phyloP scores from a whole-genome alignment of 2,329 filamentous ascomycete species.

The Trichoderma sp. region DNA sequence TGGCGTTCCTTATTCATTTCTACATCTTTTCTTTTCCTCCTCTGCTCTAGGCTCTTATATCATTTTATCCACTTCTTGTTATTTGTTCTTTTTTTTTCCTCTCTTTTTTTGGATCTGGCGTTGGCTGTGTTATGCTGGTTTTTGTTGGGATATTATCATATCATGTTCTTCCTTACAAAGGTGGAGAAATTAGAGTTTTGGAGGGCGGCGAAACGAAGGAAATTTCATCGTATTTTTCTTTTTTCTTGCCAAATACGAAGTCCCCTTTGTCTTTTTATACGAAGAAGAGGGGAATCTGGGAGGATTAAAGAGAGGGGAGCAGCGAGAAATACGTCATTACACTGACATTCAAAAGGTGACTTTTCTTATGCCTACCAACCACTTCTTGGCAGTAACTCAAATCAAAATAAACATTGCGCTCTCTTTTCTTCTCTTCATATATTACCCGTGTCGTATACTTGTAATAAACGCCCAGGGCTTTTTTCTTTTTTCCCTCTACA shows the following conservation, averaged over 20 bases:
- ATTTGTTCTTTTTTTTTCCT: slow-evolving; percentile 5
- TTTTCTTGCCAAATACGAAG: background rate
- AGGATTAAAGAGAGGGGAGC: background rate
- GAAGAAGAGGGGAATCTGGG: background rate
- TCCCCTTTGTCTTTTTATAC: background rate
- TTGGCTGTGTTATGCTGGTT: background rate
- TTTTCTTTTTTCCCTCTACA: background rate
- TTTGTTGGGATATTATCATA: background rate
- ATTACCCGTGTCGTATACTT: background rate
- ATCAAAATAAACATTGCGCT: background rate
- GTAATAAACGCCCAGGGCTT: background rate
- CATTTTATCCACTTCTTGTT: background rate
- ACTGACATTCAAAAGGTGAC: background rate
- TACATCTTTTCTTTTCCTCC: background rate
- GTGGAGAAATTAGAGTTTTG: slow-evolving; percentile 1
- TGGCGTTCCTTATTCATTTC: slow-evolving; percentile 16
- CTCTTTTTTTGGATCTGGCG: slow-evolving; percentile 18
- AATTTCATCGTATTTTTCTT: background rate
- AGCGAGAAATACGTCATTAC: background rate
- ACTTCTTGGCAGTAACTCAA: background rate
- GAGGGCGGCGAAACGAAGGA: background rate
- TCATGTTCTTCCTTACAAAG: background rate
- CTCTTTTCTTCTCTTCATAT: background rate
- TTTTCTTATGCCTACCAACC: background rate
- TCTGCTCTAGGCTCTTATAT: background rate